A percentile compares a stretch with the other conserved stretches of the same genome.
phyloP scores from a whole-genome alignment of 176 grass and related monocot genomes.

The Typha latifolia region DNA sequence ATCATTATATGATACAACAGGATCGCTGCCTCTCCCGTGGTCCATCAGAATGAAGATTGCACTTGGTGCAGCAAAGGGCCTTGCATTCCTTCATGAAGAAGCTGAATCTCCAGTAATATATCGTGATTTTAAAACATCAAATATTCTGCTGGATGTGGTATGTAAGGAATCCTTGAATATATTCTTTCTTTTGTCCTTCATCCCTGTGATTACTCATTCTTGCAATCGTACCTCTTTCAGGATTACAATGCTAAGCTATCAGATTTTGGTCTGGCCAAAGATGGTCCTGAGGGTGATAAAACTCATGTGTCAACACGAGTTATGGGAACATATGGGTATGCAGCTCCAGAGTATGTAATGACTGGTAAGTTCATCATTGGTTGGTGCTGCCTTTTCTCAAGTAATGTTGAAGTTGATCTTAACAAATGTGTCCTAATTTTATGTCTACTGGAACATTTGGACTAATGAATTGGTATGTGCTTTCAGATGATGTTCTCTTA shows the following conservation, averaged over 20 bases:
- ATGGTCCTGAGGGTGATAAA: conserved; percentile 97
- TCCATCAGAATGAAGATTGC: neutral
- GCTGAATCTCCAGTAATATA: conserved; percentile 43
- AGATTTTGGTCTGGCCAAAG: conserved; percentile 99
- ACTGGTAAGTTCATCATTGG: conserved; percentile 47
- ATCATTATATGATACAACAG: conserved; percentile 1
- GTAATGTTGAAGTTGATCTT: neutral
- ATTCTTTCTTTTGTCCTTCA: conserved; percentile 12
- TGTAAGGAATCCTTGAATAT: conserved; percentile 3
- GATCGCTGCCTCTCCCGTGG: neutral
- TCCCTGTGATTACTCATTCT: neutral
- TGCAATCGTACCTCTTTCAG: conserved; percentile 38
- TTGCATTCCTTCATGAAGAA: neutral
- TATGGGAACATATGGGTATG: conserved; percentile 98
- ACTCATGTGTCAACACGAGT: conserved; percentile 97
- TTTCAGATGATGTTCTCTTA: too few relatives aligned
- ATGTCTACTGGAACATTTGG: too few relatives aligned
- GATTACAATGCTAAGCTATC: conserved; percentile 97
- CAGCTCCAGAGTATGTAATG: conserved; percentile 98
- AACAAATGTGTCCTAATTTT: too few relatives aligned
- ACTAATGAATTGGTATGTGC: too few relatives aligned
- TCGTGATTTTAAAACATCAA: conserved; percentile 86
- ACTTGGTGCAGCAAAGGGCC: neutral
- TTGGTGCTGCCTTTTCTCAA: neutral
- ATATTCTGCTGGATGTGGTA: conserved; percentile 66